These are phyloP conservation scores for Porcisia deanei DNA, from an alignment of 208 protist species.

Conservation along the genomic window DNA sequence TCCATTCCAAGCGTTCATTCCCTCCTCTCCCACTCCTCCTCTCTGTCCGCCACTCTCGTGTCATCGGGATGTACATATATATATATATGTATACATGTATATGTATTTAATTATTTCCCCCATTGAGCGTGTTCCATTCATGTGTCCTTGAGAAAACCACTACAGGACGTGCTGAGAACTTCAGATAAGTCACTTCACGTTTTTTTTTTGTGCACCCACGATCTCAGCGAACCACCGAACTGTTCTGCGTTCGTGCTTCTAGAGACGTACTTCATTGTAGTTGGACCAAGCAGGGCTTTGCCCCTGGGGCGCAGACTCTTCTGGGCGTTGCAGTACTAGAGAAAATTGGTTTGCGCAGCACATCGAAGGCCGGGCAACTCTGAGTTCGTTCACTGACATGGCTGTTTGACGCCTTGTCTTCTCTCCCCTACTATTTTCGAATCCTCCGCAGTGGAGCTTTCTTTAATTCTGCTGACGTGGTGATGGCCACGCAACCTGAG, in stretches of 20 bases:
- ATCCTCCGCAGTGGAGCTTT: background rate
- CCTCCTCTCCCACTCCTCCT: background rate
- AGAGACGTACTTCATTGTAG: no score
- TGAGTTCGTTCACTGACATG: no score
- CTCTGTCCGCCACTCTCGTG: background rate
- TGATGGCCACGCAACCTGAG: slow-evolving; percentile 26
- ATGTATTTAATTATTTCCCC: background rate
- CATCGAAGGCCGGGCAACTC: background rate
- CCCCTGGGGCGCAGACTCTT: background rate
- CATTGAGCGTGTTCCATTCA: background rate
- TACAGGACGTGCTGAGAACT: background rate
- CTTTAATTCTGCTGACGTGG: background rate
- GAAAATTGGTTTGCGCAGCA: background rate
- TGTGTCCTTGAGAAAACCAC: background rate
- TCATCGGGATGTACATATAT: background rate
- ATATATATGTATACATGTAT: no score
- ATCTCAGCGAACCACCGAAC: no score
- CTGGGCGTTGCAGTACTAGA: no score
- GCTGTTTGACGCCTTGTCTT: no score
- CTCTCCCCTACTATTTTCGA: background rate
- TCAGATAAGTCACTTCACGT: background rate
- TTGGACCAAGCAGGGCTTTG: background rate
- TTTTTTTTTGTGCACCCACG: no score
- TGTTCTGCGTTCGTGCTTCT: no score
- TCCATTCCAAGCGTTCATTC: background rate